Base-by-base conservation (phyloP, 225 moss, liverwort and hornwort species). In the Pseudisothecium myosuroides region DNA sequence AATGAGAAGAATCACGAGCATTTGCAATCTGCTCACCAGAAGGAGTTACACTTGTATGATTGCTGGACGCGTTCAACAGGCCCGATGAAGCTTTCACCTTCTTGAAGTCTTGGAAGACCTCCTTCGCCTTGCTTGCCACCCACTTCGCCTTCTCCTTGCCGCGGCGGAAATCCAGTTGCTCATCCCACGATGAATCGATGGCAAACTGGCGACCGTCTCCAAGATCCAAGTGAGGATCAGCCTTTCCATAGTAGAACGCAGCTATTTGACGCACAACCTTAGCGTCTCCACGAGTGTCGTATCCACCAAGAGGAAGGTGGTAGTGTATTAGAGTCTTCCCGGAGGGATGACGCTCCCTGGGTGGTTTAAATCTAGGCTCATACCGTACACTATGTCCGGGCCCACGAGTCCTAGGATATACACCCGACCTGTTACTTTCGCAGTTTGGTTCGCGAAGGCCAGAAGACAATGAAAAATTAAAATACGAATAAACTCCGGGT, bases 281-380 rank as follows among this genome's bases (percentile, higher is more conserved):
- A 29, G 81, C 81, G 0, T 61, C 81, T 31, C 61, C 61, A 22
- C 2, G 0, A 61, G 21, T 61, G 31, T 14, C 61, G 61, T 81
- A 81, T 43, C 61, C 81, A 81, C 61, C 81, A 21, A 81, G 61
- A 61, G 65, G 27, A 83, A 83, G 83, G 58, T 45, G 10, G 41
- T 32, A 0, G 0, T 43, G 41, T 58, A 32, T 34, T 41, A 85
- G 45, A 39, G 39, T 0, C 23, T 58, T 5, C 11, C 59, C 58
- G 0, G 58, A 32, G 9, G 17, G 0, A 23, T 72, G 64, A 3
- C 0, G 0, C 16, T 82, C 82, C 24, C 34, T 43, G 10, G 49
- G 64, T 23, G 72, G 43, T 72, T 85, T 39, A 17, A 85, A 72
- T 59, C 85, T 71, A 56, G 58, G 85, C 59, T 72, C 85, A 9